Evolutionary conservation across 305 asterid species (phyloP).

Genomic region (Fraxinus nigra): DNA sequence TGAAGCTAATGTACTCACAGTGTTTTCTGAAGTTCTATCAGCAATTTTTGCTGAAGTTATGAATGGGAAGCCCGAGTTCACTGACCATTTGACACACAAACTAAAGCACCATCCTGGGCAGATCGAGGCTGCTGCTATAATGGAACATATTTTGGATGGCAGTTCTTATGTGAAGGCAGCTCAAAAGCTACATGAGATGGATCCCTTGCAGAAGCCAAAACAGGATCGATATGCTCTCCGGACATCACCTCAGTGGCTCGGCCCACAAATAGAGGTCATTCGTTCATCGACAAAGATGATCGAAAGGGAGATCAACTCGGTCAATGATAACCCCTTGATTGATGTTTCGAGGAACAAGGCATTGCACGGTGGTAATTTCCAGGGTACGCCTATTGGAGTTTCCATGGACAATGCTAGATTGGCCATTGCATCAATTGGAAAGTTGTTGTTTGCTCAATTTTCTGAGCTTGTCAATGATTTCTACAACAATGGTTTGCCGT

Average conservation of each 20-base stretch:
- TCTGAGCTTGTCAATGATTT: conserved; percentile 70
- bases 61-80: conserved; percentile 81
- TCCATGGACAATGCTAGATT: conserved; percentile 71
- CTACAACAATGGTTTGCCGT: conserved; percentile 72
- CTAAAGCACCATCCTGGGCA: conserved; percentile 89
- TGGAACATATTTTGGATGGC: conserved; percentile 76
- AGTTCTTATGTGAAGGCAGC: conserved; percentile 62
- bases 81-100: conserved; percentile 74
- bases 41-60: conserved; percentile 82
- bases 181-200: conserved; percentile 51
- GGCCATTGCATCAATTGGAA: conserved; percentile 72
- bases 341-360: conserved; percentile 77
- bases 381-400: conserved; percentile 74
- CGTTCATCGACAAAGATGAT: conserved; percentile 69
- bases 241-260: conserved; percentile 80
- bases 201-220: conserved; percentile 65
- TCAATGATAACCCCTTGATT: conserved; percentile 70
- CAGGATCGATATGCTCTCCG: conserved; percentile 73
- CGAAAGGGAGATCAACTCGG: conserved; percentile 71
- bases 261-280: conserved; percentile 74
- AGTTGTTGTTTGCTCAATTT: conserved; percentile 64
- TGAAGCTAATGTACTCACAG: conserved; percentile 59
- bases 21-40: conserved; percentile 57
- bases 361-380: conserved; percentile 76
- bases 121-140: conserved; percentile 78